Percentiles rank a stretch among this genome's conserved stretches.
Evolutionary conservation across 352 stramenopile genomes (phyloP).

Genomic region (Globisporangium splendens): DNA sequence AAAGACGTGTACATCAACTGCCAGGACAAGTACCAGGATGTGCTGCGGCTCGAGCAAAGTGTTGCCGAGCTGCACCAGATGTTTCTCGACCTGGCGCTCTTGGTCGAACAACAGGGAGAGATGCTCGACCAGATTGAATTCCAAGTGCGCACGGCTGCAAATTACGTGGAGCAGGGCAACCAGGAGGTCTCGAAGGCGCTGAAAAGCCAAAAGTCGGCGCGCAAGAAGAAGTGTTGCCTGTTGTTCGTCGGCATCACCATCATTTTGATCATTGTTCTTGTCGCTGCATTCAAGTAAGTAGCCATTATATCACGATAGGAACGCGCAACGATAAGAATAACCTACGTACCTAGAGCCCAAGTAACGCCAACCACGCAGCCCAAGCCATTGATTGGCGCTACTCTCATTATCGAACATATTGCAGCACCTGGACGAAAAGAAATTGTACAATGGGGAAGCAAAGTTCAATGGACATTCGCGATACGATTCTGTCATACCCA

Average conservation of each 20-base stretch:
- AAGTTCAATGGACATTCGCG: no score
- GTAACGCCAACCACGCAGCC: not conserved
- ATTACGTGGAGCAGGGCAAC: constrained; percentile 98
- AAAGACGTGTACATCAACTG: constrained; percentile 94
- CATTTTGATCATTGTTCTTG: constrained; percentile 76
- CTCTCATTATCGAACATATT: no score
- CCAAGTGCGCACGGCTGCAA: constrained; percentile 90
- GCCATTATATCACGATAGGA: not conserved
- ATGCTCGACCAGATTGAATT: constrained; percentile 98
- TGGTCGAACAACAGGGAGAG: constrained; percentile 97
- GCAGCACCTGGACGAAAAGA: no score
- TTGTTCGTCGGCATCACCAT: constrained; percentile 75
- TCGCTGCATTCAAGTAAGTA: constrained; percentile 61
- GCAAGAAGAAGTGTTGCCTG: constrained; percentile 96
- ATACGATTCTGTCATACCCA: no score
- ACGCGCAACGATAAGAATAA: constrained; percentile 2
- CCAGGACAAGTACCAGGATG: constrained; percentile 97
- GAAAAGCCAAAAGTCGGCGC: constrained; percentile 93
- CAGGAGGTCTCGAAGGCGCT: constrained; percentile 93
- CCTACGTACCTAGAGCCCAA: not conserved
- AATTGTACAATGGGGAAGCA: no score
- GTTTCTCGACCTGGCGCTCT: constrained; percentile 97
- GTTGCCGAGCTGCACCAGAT: constrained; percentile 99
- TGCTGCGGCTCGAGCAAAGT: constrained; percentile 94
- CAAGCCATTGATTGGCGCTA: not conserved